Evolutionary conservation across 768 basidiomycete genomes (phyloP), one percentile per base, ranked within the genome.

Genomic region (Boletus barrowsii): DNA sequence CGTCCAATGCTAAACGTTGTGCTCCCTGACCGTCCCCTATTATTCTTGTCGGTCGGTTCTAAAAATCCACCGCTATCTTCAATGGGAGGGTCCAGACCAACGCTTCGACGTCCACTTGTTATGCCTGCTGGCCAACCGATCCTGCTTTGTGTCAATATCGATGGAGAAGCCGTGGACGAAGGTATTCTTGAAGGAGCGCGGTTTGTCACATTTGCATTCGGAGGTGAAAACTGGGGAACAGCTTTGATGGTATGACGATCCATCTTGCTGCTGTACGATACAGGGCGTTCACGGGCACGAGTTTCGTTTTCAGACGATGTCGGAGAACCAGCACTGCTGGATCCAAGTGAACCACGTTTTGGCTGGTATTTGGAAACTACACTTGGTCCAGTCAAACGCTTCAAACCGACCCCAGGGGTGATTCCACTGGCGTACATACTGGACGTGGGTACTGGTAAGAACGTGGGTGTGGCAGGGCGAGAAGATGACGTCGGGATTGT

Each of bases 391-490:
- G 75, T 80, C 1, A 86, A 84, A 41, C 84, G 81, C 68, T 88
- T 90, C 54, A 82, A 63, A 3, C 79, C 79, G 30, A 71, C 68
- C 11, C 76, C 77, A 20, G 74, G 42, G 26, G 47, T 47, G 30
- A 52, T 30, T 42, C 74, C 62, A 32, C 73, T 72, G n/a, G 73
- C 64, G 55, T 83, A 80, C 22, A 81, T 54, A 37, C 80, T 73
- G 26, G 76, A 70, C 24, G 82, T 77, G 3, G 88, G 86, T 30
- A 89, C 59, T n/a, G 88, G 88, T 24, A 91, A 75, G 62, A 87
- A 85, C 17, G 88, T 89, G 10, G 89, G 89, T 22, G 89, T 88
- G 20, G 84, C 68, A 10, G 89, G 89, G 3, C 89, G 83, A 37
- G 87, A 88, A 5, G 78, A 73, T 17, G 87, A 81, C 5, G 86